Base-by-base conservation (phyloP, 192 early-diverging fungal species). In the Podochytrium sp. region DNA sequence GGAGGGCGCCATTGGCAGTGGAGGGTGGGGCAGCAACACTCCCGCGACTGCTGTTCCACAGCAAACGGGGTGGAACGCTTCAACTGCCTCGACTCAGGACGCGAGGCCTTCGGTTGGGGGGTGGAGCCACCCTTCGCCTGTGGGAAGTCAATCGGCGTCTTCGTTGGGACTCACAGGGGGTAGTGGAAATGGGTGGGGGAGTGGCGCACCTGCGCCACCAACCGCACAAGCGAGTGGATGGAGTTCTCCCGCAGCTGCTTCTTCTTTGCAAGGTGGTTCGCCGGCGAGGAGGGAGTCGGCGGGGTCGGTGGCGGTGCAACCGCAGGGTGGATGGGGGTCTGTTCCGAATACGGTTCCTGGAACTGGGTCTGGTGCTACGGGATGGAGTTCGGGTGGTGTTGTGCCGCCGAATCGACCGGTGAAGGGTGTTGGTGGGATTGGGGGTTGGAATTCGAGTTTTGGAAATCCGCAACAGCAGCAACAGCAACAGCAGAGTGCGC, bases 401-500 rank as follows among this genome's bases (percentile, higher is more conserved):
- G n/a, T n/a, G 7, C 10, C 27, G 10, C 55, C 55, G 7, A 27
- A 7, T 27, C 16, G 63, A 29, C 63, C 63, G 23, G 20, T 42
- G 18, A 40, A 47, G 38, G 63, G 63, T 60, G 35, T 3, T 51
- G 66, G 66, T 16, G 66, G 66, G 2, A 69, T 69, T 35, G 66
- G 66, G 2, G 69, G 69, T 23, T 71, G 69, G 69, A 60, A 60
- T 41, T 57, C 55, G 56, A 71, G 32, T 18, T 34, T 18, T 59
- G 69, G 55, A 55, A 33, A 25, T 6, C 10, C 5, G 7, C 37
- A 62, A 62, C 60, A 62, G 33, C n/a, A 62, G 25, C 29, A 14
- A 25, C 14, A 62, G 30, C 60, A 62, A 18, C 60, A 37, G 35
- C 10, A 7, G 10, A 50, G 7, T 10, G 14, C 64, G 27, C 69